Evolutionary conservation across 2,329 filamentous ascomycete species (phyloP), one percentile per base, ranked within the genome.

Genomic region (Xylariaceae sp.): DNA sequence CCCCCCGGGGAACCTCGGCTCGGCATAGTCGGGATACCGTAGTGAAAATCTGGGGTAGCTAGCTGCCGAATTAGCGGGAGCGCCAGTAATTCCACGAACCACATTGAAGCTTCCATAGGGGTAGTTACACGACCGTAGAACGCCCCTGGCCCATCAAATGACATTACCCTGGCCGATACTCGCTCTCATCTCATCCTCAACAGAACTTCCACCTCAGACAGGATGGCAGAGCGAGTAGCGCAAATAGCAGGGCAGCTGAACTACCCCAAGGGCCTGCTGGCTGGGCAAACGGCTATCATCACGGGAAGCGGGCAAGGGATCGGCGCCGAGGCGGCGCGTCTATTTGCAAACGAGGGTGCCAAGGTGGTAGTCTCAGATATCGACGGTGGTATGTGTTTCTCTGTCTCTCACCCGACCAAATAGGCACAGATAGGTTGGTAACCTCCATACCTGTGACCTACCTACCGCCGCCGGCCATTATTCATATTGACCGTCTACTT

Each of bases 301-400:
- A 96, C 92, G 2, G 91, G 91, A 44, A 86, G 87, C 18, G 91
- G 90, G 7, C 91, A 96, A 73, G 92, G 92, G 57, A 96, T 96
- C 71, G 92, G 91, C 20, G 92, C 91, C 23, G 92, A 96, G 75
- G 82, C 88, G 29, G 91, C 91, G 7, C 81, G 87, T 9, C 76
- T 96, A 2, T 96, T 96, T 68, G 91, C 90, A 12, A 93, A 92
- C 57, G 91, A 96, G 74, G 92, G 92, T 20, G 91, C 91, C 16
- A 91, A 88, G 71, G 91, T 96, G 0, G 79, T 96, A 10, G 80
- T 96, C 44, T 88, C 90, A 20, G 92, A 96, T 75, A 91, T 96
- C 58, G 92, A 96, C 74, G 83, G 74, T 37, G 77, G 88, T 90
- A 70, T 56, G 81, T 26, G 23, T 26, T 70, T 50, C 16, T 49